phyloP scores from a whole-genome alignment of 768 basidiomycete species.

The Phylloporus sp. region DNA sequence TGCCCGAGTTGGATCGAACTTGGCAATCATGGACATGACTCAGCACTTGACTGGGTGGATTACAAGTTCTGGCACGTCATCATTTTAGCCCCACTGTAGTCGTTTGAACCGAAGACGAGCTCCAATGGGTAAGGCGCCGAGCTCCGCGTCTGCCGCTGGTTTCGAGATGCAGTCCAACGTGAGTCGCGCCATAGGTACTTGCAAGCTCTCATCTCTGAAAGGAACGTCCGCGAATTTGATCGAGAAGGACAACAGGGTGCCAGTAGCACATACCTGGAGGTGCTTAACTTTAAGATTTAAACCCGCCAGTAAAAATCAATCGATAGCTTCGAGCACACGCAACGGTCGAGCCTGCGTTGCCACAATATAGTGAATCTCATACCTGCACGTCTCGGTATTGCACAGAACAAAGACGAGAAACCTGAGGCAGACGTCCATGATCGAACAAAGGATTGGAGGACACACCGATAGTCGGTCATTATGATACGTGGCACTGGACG shows the following conservation, averaged over 20 bases:
- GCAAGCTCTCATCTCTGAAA: constrained; percentile 11
- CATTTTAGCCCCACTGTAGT: no score
- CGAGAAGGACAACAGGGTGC: neutral
- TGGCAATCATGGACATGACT: no score
- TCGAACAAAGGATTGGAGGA: neutral
- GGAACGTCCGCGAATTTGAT: neutral
- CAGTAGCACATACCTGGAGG: neutral
- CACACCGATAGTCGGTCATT: neutral
- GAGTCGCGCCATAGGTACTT: constrained; percentile 3
- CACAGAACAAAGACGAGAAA: no score
- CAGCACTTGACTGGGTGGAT: no score
- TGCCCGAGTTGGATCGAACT: no score
- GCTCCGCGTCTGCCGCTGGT: constrained; percentile 8
- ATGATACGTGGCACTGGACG: neutral
- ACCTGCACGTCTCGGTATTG: constrained; percentile 4
- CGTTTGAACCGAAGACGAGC: no score
- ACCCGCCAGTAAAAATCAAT: constrained; percentile 9
- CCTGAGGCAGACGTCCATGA: no score
- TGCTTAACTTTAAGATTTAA: neutral
- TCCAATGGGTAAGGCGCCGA: no score
- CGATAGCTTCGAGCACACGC: no score
- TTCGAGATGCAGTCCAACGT: neutral
- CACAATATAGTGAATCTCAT: constrained; percentile 7
- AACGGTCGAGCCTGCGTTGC: no score
- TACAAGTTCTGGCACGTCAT: no score